These are phyloP conservation scores for Saturnispora serradocipensis DNA, from an alignment of 805 yeast species.

Conservation along the genomic window DNA sequence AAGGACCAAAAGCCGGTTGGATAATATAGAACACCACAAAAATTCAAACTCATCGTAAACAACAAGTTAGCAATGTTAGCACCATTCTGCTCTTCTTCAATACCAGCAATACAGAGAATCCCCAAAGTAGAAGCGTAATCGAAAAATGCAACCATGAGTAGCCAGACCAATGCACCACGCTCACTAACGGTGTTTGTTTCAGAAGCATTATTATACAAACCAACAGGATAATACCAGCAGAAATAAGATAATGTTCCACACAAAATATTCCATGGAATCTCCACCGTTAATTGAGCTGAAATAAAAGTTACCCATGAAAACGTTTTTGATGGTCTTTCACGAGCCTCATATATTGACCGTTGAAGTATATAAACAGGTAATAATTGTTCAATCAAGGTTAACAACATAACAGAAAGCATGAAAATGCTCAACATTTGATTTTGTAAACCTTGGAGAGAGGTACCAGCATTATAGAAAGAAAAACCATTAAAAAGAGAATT, in stretches of 20 bases:
- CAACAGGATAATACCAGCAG: constrained; percentile 66
- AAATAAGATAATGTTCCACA: constrained; percentile 57
- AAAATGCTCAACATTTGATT: constrained; percentile 74
- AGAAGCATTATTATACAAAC: constrained; percentile 54
- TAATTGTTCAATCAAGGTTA: constrained; percentile 52
- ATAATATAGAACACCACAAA: constrained; percentile 73
- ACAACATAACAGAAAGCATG: constrained; percentile 52
- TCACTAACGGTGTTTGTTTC: constrained; percentile 35
- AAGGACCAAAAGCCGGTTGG: constrained; percentile 67
- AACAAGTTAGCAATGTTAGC: constrained; percentile 49
- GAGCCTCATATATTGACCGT: constrained; percentile 59
- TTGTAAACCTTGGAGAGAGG: constrained; percentile 61
- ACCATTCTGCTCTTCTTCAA: constrained; percentile 51
- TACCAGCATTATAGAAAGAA: constrained; percentile 56
- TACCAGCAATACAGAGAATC: constrained; percentile 49
- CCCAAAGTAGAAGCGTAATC: constrained; percentile 51
- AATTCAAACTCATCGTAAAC: constrained; percentile 54
- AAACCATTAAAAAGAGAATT: constrained; percentile 59
- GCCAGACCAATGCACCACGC: constrained; percentile 46
- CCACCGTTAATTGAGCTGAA: constrained; percentile 52
- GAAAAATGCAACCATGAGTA: constrained; percentile 36
- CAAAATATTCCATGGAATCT: constrained; percentile 53
- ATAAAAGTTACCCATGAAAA: constrained; percentile 60
- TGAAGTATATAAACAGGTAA: constrained; percentile 53
- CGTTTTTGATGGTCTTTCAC: constrained; percentile 67